These are phyloP conservation scores for Suillus alpinus DNA, from an alignment of 768 basidiomycete genomes.

Conservation along the genomic window DNA sequence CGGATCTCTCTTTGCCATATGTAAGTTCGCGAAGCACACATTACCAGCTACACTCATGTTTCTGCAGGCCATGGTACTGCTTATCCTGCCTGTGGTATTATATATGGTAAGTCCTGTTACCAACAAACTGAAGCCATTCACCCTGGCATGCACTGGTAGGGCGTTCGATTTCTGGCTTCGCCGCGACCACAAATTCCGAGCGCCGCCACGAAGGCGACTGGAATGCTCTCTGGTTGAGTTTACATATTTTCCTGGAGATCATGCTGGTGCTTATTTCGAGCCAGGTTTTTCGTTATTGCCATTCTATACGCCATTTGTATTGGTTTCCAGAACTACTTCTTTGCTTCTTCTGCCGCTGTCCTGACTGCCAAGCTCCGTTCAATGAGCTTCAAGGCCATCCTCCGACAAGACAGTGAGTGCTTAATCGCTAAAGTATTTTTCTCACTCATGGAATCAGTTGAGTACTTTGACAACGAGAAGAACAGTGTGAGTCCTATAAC, in stretches of 20 bases:
- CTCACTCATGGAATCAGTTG: conserved; percentile 46
- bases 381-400: conserved; percentile 37
- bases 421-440: conserved; percentile 18
- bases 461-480: conserved; percentile 86
- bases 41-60: background rate
- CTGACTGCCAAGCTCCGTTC: conserved; percentile 39
- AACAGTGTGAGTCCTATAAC: conserved; percentile 52
- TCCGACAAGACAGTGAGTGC: conserved; percentile 44
- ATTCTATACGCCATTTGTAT: conserved; percentile 36
- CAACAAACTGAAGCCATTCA: background rate
- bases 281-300: conserved; percentile 34
- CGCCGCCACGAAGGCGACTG: background rate
- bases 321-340: conserved; percentile 34
- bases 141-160: background rate
- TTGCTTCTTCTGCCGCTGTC: conserved; percentile 34
- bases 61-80: conserved; percentile 20
- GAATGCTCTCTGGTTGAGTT: conserved; percentile 14
- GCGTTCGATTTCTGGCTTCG: conserved; percentile 4
- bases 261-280: conserved; percentile 24
- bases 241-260: conserved; percentile 27
- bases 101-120: conserved; percentile 27
- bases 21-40: conserved; percentile 11
- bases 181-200: conserved; percentile 6
- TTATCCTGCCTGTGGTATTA: conserved; percentile 31
- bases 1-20: conserved; percentile 32